A percentile compares a stretch with the other conserved stretches of the same genome.
phyloP scores from a whole-genome alignment of 2,329 filamentous ascomycete genomes.

The Fusarium drepaniforme region DNA sequence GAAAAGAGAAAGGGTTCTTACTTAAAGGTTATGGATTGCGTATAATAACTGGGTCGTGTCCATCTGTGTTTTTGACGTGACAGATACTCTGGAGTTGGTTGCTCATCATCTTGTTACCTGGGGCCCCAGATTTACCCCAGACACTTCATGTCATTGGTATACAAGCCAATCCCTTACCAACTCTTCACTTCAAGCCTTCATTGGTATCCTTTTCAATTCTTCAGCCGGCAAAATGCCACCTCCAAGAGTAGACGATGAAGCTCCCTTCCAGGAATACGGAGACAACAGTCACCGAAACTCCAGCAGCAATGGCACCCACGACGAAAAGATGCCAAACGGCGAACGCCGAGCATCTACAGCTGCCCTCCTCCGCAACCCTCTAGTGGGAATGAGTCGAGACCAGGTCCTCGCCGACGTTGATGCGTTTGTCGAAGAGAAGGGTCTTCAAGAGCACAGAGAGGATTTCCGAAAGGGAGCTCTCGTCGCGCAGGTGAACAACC shows the following conservation, averaged over 20 bases:
- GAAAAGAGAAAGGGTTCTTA: background rate
- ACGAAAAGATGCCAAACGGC: conserved; percentile 24
- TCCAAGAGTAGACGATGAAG: conserved; percentile 40
- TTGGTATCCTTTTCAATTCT: background rate
- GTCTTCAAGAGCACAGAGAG: conserved; percentile 50
- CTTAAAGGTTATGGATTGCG: background rate
- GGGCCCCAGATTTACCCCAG: conserved; percentile 27
- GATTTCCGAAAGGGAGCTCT: conserved; percentile 66
- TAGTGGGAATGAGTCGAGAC: conserved; percentile 45
- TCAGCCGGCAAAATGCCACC: conserved; percentile 38
- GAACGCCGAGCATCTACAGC: conserved; percentile 39
- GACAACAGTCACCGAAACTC: conserved; percentile 27
- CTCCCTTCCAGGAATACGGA: conserved; percentile 29
- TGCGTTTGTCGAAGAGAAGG: conserved; percentile 50
- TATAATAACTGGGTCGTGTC: conserved; percentile 27
- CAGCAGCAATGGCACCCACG: conserved; percentile 36
- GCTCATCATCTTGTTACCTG: background rate
- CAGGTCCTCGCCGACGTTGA: conserved; percentile 52
- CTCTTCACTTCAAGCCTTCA: background rate
- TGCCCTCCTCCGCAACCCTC: conserved; percentile 47
- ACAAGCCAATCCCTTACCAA: background rate
- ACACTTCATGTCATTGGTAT: background rate
- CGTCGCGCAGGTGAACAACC: conserved; percentile 60
- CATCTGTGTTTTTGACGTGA: background rate
- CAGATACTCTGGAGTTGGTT: background rate